Evolutionary conservation across 139 green algal species (phyloP), one percentile per base, ranked within the genome.

Genomic region (Chlorella sorokiniana): DNA sequence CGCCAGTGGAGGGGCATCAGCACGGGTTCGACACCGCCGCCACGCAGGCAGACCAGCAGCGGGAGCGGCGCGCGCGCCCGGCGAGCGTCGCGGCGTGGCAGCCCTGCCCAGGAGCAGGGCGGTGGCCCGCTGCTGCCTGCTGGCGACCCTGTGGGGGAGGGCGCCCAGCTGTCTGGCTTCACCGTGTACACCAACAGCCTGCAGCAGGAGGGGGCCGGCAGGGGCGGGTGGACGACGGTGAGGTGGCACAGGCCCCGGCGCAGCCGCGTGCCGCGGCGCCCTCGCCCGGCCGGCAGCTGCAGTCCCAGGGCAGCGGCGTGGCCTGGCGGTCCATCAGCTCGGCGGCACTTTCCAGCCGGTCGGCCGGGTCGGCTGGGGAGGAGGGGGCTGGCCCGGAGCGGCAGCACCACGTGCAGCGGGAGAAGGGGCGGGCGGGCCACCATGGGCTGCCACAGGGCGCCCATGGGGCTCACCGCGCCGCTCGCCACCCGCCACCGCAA

Each of bases 171-270:
- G 31, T 86, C 79, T 76, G 84, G 84, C 33, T 88, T 88, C 64
- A 88, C 84, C 0, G 84, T 88, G 14, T 83, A 88, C 41, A 86
- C 70, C 23, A 88, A 88, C 44, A 54, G 69, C 2, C 72, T 88
- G 75, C 37, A 70, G 59, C 18, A 18, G 31, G 35, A 56, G n/a
- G 54, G 40, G 7, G 59, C 16, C 59, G 59, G 6, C 27, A 35
- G 23, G 4, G 23, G 31, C 31, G 20, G 2, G 42, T n/a, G 3
- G 76, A 51, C 20, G 62, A 63, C 11, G 62, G 56, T 3, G 76
- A 74, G 62, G 75, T 56, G 40, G 59, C 20, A 2, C 40, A 38
- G 18, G 48, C 56, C 4, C 10, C 27, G 41, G 25, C 25, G 22
- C 38, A 37, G 52, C 31, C n/a, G n/a, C 48, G 4, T 6, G 51